Base-by-base conservation (phyloP, 257 asterid genomes). In the Leonotis leonurus region DNA sequence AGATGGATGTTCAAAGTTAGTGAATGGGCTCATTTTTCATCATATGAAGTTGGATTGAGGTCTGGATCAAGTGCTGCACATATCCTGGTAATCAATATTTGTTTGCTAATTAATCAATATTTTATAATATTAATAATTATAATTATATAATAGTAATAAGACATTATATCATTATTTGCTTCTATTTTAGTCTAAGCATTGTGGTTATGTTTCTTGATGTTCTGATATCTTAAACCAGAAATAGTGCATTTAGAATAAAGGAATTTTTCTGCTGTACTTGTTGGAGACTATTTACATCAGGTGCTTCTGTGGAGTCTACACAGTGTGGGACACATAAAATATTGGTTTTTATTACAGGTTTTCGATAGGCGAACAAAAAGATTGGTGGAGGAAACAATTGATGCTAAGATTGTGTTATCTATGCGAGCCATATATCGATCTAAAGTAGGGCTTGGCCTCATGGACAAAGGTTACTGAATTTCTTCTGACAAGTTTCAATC, bases 1-100 rank as follows among this genome's bases (percentile, higher is more conserved):
- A 89, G 99, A 74, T 93, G 99, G 99, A 89, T 89, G 97, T 87
- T 93, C 71, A 93, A 87, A 83, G 87, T 93, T 62, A 85, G 88
- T 75, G 99, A 93, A 77, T 93, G 99, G 99, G 94, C 88, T 60
- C 95, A 93, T 62, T 85, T 77, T 75, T 87, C 99, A 66, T 78
- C 97, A 5, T 93, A 89, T 80, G 99, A 93, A 66, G 87, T 93
- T 53, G 97, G 97, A 50, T 77, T 93, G 82, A 93, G 96, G 80
- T 87, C 97, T 70, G 97, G 99, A 52, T 83, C 95, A 67, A 76
- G 94, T 76, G 91, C 96, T 27, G 81, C 96, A 16, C 86, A 93
- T 83, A 85, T 93, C 77, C 77, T 93, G 99, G 99, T 93, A 87
- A 37, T 54, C 10, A 24, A 48, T 50, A 50, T 56, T 29, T 24